Evolutionary conservation across 2,329 filamentous ascomycete genomes (phyloP).

Genomic region (Aspergillus intermedius): DNA sequence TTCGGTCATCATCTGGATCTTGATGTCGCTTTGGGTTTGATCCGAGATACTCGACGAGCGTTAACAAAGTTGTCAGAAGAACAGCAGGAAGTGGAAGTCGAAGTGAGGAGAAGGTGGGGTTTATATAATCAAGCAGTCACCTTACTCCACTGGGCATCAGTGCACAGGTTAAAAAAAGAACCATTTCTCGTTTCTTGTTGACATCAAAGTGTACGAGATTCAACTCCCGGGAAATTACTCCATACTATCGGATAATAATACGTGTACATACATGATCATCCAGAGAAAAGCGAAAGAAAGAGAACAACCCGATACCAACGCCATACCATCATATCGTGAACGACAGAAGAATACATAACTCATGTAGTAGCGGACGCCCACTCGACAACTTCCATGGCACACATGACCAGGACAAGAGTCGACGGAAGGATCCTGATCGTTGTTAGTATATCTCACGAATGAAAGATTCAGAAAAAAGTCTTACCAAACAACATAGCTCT

Average conservation of each 20-base stretch:
- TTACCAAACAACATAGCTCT: constrained; percentile 93
- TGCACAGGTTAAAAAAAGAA: neutral
- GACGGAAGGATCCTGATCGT: constrained; percentile 76
- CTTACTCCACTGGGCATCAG: neutral
- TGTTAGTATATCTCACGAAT: constrained; percentile 7
- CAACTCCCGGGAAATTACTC: no score
- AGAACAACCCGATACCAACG: neutral
- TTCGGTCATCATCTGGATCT: neutral
- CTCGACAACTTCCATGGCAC: constrained; percentile 84
- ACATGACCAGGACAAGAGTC: constrained; percentile 82
- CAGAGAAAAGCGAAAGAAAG: no score
- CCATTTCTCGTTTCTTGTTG: no score
- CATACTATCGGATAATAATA: no score
- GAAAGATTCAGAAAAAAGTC: constrained; percentile 24
- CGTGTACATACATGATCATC: no score
- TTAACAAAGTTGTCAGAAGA: neutral
- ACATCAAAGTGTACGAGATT: no score
- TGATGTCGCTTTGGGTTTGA: neutral
- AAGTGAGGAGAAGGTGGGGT: neutral
- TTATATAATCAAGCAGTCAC: neutral
- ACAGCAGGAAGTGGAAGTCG: neutral
- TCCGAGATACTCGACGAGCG: neutral
- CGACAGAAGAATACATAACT: neutral
- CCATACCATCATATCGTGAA: neutral
- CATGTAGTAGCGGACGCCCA: constrained; percentile 53